These are phyloP conservation scores for Violaceomyces palustris DNA, from an alignment of 1,284 basidiomycete genomes.

Conservation along the genomic window DNA sequence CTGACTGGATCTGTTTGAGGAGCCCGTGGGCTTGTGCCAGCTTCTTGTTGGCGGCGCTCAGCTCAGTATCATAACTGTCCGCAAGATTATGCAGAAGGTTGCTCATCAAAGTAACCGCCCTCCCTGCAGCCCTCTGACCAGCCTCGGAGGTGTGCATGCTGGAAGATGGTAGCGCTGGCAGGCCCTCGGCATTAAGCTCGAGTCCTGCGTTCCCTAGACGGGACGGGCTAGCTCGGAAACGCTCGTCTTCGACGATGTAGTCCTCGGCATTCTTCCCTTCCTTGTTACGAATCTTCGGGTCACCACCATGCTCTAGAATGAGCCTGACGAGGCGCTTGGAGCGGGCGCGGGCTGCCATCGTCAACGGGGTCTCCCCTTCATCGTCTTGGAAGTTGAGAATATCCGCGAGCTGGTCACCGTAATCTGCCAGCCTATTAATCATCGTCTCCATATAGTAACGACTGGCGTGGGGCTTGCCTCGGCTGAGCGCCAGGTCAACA, in stretches of 20 bases:
- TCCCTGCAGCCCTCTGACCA: slow-evolving; percentile 79
- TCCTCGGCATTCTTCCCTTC: slow-evolving; percentile 98
- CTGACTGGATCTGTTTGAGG: slow-evolving; percentile 79
- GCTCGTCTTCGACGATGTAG: slow-evolving; percentile 97
- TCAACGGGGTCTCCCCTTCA: slow-evolving; percentile 95
- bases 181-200: slow-evolving; percentile 24
- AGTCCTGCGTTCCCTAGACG: slow-evolving; percentile 21
- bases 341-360: slow-evolving; percentile 90
- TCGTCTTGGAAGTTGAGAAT: slow-evolving; percentile 99
- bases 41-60: slow-evolving; percentile 85
- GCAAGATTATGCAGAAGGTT: slow-evolving; percentile 83
- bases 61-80: slow-evolving; percentile 85
- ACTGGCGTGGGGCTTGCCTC: slow-evolving; percentile 94
- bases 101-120: slow-evolving; percentile 69
- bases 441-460: slow-evolving; percentile 99
- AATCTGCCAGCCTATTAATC: slow-evolving; percentile 81
- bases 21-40: slow-evolving; percentile 83
- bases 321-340: slow-evolving; percentile 95
- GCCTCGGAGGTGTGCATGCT: slow-evolving; percentile 76
- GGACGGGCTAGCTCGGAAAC: slow-evolving; percentile 81
- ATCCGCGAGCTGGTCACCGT: slow-evolving; percentile 91
- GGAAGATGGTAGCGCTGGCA: slow-evolving; percentile 15
- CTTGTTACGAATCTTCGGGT: slow-evolving; percentile 89
- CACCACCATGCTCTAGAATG: slow-evolving; percentile 91
- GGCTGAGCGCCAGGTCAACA: slow-evolving; percentile 95